phyloP scores from a whole-genome alignment of 495 filamentous ascomycete species.

The Trichoderma erinaceum region DNA sequence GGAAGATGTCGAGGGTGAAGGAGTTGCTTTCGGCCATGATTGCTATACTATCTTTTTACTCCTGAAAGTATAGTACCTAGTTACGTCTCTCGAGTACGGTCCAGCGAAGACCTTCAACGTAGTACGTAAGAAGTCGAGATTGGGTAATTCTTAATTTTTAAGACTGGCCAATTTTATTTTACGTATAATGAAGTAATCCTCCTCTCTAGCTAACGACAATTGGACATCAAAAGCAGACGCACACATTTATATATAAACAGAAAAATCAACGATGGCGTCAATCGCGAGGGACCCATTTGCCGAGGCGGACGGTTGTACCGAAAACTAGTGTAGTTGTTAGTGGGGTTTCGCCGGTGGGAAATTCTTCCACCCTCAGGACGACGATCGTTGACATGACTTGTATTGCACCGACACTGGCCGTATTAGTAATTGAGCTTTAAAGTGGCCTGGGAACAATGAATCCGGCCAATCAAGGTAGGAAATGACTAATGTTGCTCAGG shows the following conservation, averaged over 20 bases:
- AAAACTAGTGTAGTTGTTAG: neutral
- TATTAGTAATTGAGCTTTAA: neutral
- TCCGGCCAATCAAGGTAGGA: neutral
- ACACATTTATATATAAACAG: neutral
- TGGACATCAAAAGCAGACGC: neutral
- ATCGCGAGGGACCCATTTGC: neutral
- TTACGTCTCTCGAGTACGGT: too few species aligned
- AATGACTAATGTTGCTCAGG: neutral
- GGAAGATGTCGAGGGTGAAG: neutral
- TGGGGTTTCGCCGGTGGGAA: neutral
- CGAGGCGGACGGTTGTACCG: neutral
- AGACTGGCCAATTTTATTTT: neutral
- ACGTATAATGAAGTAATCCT: neutral
- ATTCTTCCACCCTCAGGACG: neutral
- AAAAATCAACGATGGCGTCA: neutral
- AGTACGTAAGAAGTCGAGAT: too few species aligned
- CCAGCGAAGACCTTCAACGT: too few species aligned
- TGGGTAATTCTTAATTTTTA: too few species aligned
- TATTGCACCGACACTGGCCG: neutral
- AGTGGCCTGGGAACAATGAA: neutral
- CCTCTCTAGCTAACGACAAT: too few species aligned
- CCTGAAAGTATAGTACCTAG: too few species aligned
- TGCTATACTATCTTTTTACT: neutral
- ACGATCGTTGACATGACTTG: neutral
- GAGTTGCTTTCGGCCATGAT: neutral